Evolutionary conservation across 2,329 filamentous ascomycete species (phyloP), one percentile per base, ranked within the genome.

Genomic region (Aschersonia sp.): DNA sequence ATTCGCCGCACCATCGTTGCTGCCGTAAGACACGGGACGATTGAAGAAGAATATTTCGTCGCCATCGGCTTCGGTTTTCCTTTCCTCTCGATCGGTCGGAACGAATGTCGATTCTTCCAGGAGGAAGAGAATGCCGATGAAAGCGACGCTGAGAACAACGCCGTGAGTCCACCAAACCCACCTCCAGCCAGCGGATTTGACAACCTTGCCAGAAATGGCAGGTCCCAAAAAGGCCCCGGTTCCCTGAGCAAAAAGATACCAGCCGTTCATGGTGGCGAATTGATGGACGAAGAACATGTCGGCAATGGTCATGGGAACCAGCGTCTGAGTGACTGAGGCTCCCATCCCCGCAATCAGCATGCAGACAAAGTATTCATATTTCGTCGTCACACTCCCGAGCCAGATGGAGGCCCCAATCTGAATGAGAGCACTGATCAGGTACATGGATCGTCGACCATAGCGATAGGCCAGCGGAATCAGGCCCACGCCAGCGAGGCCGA

Each of bases 11-110:
- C 10, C 14, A n/a, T n/a, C 29, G 42, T 6, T n/a, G 29, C 42
- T 43, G 22, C 22, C 41, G 5, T 14, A 42, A 8, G 41, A 42
- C 44, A 48, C 35, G 84, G 84, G 45, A 88, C 87, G 58, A 90
- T 92, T 56, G 77, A 84, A 22, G 73, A 78, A 48, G 35, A 37
- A 37, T 4, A 30, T 8, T 30, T 32, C 12, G 4, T 41, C 6
- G 30, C n/a, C 47, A 10, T 22, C 11, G 30, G 37, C 43, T 6
- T 42, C 32, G 37, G 5, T 31, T 5, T 44, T 31, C 11, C 22
- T 12, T 4, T 7, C 43, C n/a, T 29, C 11, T n/a, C 5, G 8
- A 37, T 39, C 10, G 39, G 22, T 44, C 14, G 9, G 9, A 12
- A 44, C n/a, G 32, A 45, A 47, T 43, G 29, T 51, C 40, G 48